A percentile compares a stretch with the other conserved stretches of the same genome.
Evolutionary conservation across 768 basidiomycete genomes (phyloP).

Genomic region (Daedaleopsis nitida): DNA sequence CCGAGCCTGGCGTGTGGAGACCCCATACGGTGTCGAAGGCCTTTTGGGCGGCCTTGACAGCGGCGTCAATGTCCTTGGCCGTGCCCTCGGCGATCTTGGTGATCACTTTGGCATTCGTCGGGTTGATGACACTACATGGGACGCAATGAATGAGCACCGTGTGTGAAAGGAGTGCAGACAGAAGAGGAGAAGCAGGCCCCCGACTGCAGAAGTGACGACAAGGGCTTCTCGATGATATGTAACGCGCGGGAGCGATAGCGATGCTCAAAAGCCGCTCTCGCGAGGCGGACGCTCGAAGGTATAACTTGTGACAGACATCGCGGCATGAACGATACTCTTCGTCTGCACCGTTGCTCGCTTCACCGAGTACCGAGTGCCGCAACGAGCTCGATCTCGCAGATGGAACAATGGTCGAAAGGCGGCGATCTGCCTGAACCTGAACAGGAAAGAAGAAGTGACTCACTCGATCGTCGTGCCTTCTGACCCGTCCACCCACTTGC

Average conservation of each 20-base stretch:
- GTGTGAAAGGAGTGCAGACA: background rate
- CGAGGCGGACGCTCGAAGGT: no score
- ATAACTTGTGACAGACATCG: no score
- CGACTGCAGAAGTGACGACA: background rate
- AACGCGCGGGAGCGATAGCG: no score
- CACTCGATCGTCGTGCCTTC: conserved; percentile 69
- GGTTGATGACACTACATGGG: conserved; percentile 56
- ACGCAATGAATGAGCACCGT: background rate
- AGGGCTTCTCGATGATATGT: no score
- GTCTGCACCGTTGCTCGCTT: no score
- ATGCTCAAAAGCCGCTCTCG: no score
- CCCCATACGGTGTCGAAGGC: conserved; percentile 73
- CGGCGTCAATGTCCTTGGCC: conserved; percentile 71
- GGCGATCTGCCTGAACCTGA: background rate
- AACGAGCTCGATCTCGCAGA: background rate
- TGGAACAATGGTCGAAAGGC: background rate
- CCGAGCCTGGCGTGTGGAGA: conserved; percentile 51
- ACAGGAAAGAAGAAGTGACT: conserved; percentile 28
- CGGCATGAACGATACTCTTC: no score
- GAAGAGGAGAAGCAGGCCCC: background rate
- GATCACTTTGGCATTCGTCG: conserved; percentile 64
- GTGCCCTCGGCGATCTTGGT: conserved; percentile 61
- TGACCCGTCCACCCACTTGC: conserved; percentile 62
- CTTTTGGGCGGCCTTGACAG: conserved; percentile 67
- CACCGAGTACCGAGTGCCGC: no score